phyloP scores from a whole-genome alignment of 345 rosid genomes.

The Eucalyptus melliodora region DNA sequence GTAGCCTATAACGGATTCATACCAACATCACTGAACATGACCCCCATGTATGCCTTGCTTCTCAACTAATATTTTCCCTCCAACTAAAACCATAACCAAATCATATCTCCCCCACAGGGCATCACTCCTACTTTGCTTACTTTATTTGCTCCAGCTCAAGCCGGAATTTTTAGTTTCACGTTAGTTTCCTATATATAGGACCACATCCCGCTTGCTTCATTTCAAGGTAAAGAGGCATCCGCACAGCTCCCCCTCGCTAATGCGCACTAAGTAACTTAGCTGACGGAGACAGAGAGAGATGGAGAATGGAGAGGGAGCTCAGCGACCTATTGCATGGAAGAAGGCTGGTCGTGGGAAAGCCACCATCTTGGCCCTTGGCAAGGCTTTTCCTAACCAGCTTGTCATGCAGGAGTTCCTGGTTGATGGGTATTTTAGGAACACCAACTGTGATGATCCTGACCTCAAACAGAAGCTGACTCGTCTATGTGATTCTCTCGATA shows the following conservation, averaged over 20 bases:
- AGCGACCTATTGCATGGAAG: conserved; percentile 11
- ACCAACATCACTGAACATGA: conserved; percentile 20
- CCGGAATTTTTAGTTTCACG: neutral
- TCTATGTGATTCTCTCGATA: conserved; percentile 39
- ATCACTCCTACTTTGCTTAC: neutral
- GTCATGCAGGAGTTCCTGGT: conserved; percentile 92
- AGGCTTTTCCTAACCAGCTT: conserved; percentile 96
- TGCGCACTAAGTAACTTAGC: neutral
- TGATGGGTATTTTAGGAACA: conserved; percentile 82
- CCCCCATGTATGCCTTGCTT: conserved; percentile 23
- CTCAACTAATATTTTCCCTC: conserved; percentile 17
- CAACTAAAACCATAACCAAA: neutral
- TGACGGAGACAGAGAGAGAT: conserved; percentile 1
- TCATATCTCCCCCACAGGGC: neutral
- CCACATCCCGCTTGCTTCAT: neutral
- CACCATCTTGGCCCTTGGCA: conserved; percentile 71
- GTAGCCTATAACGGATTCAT: conserved; percentile 19
- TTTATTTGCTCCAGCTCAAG: neutral
- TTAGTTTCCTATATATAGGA: conserved; percentile 9
- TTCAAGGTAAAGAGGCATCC: neutral
- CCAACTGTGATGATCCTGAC: conserved; percentile 85
- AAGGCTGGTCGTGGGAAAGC: conserved; percentile 55
- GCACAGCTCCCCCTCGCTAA: neutral
- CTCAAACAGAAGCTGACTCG: conserved; percentile 82
- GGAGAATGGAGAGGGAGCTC: conserved; percentile 35